Evolutionary conservation across 129 eudicot genomes (phyloP), one percentile per base, ranked within the genome.

Genomic region (Oenanthe sinensis): DNA sequence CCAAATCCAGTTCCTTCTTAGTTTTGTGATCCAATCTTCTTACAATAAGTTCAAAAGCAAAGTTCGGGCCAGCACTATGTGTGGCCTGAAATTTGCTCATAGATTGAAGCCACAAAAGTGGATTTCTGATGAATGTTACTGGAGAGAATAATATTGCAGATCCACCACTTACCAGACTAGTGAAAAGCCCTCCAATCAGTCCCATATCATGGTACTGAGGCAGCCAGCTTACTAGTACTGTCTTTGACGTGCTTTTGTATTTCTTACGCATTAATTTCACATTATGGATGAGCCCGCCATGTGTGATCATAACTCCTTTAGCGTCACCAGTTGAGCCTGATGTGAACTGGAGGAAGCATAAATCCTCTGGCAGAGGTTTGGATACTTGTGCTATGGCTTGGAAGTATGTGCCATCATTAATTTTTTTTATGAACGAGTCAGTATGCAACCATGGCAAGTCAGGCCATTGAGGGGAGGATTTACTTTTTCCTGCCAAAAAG

Each of bases 181-280:
- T 86, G 19, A 86, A 82, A 49, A 84, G 43, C 39, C 89, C 85
- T 4, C 89, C 89, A 4, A 86, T 86, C 43, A 86, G 79, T 3
- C 89, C 89, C 87, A 86, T 86, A 28, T 86, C 89, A 46, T 86
- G 89, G 75, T 86, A 86, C 26, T 86, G 87, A 17, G 89, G 89
- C 76, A 86, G 67, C 89, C 89, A 86, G 44, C 89, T 86, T 60
- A 86, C 84, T 8, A 70, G 60, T 74, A 84, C 75, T 11, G 81
- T 81, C 42, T 77, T 81, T 22, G 89, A 86, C 45, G 87, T 84
- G 72, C 89, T 86, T 48, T 81, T 81, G 58, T 86, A 86, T 52
- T 82, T 78, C 79, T 81, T 86, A 71, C 80, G 87, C 89, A 86
- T 86, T 55, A 86, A 71, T 80, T 81, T 86, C 77, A 86, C 87